Conservation (phyloP, 129 eudicot species). For the Gnaphalium uliginosum region DNA sequence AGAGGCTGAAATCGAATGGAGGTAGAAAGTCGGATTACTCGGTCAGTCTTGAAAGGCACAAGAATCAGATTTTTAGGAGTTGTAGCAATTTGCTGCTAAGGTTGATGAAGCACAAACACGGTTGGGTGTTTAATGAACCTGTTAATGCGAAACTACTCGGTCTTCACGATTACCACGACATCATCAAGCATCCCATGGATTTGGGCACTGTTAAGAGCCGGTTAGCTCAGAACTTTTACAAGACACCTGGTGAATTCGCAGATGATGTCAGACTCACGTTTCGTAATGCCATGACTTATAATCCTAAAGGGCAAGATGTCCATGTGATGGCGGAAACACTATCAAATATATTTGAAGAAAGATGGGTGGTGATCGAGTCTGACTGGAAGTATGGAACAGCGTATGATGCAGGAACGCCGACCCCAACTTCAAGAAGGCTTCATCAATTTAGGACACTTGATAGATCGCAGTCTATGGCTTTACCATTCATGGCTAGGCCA, state of each 20-base stretch:
- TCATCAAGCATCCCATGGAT: slow-evolving; percentile 58
- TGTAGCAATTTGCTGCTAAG: slow-evolving; percentile 67
- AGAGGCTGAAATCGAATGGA: slow-evolving; percentile 47
- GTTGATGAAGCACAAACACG: slow-evolving; percentile 51
- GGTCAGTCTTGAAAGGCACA: slow-evolving; percentile 45
- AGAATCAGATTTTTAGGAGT: slow-evolving; percentile 54
- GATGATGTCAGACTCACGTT: slow-evolving; percentile 53
- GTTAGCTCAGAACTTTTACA: slow-evolving; percentile 38
- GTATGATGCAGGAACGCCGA: slow-evolving; percentile 43
- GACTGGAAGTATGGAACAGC: slow-evolving; percentile 61
- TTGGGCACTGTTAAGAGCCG: slow-evolving; percentile 51
- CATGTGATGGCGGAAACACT: slow-evolving; percentile 82
- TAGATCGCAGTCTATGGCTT: slow-evolving; percentile 51
- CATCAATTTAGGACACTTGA: slow-evolving; percentile 44
- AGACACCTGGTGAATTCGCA: slow-evolving; percentile 42
- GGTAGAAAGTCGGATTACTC: slow-evolving; percentile 52
- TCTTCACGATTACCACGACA: slow-evolving; percentile 45
- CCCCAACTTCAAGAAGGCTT: slow-evolving; percentile 57
- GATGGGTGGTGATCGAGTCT: slow-evolving; percentile 70
- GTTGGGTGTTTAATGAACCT: slow-evolving; percentile 58
- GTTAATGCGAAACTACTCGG: slow-evolving; percentile 43
- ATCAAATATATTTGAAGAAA: slow-evolving; percentile 65
- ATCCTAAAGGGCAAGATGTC: slow-evolving; percentile 46
- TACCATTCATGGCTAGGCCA: slow-evolving; percentile 39
- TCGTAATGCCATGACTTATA: slow-evolving; percentile 49